Percentiles rank a stretch among this genome's conserved stretches.
Conservation (phyloP, 805 yeast species). For the Kodamaea restingae region DNA sequence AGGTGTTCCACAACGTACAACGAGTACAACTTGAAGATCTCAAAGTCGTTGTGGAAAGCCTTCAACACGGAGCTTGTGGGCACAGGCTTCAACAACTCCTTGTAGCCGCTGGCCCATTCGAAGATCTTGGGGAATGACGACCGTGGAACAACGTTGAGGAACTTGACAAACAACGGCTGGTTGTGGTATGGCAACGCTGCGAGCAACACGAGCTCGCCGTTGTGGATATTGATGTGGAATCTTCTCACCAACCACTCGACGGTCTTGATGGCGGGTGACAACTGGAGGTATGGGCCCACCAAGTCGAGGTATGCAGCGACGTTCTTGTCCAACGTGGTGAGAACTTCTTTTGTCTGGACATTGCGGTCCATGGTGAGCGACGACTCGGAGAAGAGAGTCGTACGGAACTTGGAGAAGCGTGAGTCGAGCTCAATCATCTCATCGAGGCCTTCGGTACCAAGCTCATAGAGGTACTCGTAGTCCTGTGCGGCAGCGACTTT, state of each 20-base stretch:
- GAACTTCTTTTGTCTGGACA: conserved; percentile 74
- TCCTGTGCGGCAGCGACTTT: conserved; percentile 93
- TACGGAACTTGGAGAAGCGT: conserved; percentile 67
- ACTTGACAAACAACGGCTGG: conserved; percentile 67
- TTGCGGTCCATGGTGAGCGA: conserved; percentile 76
- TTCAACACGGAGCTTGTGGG: conserved; percentile 67
- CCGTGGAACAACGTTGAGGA: conserved; percentile 65
- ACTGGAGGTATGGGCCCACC: conserved; percentile 69
- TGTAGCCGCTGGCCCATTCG: conserved; percentile 64
- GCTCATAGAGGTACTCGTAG: conserved; percentile 71
- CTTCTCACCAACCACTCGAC: conserved; percentile 95
- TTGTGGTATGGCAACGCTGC: conserved; percentile 79
- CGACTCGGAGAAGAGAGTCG: conserved; percentile 77
- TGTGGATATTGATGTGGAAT: conserved; percentile 77
- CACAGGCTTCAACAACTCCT: conserved; percentile 60
- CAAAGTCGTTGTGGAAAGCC: conserved; percentile 62
- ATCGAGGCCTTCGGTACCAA: conserved; percentile 70
- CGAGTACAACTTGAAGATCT: conserved; percentile 63
- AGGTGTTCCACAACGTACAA: conserved; percentile 50
- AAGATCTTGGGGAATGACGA: conserved; percentile 70
- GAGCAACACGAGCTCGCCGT: conserved; percentile 67
- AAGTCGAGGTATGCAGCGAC: conserved; percentile 70
- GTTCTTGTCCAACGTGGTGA: conserved; percentile 68
- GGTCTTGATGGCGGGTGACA: conserved; percentile 74
- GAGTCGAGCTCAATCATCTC: conserved; percentile 69